Percentiles rank a stretch among this genome's conserved stretches.
phyloP scores from a whole-genome alignment of 2,329 filamentous ascomycete species.

The Nannizzia gypsea region DNA sequence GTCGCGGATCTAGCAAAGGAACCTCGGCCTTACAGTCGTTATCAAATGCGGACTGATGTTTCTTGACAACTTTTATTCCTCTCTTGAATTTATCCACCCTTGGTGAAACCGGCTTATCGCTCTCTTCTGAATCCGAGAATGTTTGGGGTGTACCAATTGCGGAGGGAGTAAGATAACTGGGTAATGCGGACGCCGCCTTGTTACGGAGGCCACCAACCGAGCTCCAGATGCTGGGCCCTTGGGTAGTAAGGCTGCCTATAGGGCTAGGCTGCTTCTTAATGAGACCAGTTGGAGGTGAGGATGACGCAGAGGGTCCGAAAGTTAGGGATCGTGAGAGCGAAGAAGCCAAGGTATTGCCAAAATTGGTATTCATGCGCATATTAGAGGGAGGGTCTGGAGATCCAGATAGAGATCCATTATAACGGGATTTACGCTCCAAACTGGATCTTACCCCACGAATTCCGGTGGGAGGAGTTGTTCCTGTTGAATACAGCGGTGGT shows the following conservation, averaged over 20 bases:
- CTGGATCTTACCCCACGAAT: slow-evolving; percentile 32
- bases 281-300: slow-evolving; percentile 27
- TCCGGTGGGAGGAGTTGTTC: slow-evolving; percentile 40
- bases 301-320: slow-evolving; percentile 33
- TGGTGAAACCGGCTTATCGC: slow-evolving; percentile 22
- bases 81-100: slow-evolving; percentile 17
- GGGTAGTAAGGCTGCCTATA: slow-evolving; percentile 25
- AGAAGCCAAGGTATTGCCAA: slow-evolving; percentile 33
- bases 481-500: slow-evolving; percentile 41
- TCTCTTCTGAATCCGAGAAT: slow-evolving; percentile 27
- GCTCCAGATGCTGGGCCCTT: slow-evolving; percentile 22
- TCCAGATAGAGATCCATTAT: slow-evolving; percentile 29
- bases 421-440: slow-evolving; percentile 31
- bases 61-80: slow-evolving; percentile 40
- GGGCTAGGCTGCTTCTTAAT: slow-evolving; percentile 29
- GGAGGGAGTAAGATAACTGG: slow-evolving; percentile 23
- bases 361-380: slow-evolving; percentile 29
- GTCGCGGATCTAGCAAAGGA: slow-evolving; percentile 40
- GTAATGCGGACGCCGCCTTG: slow-evolving; percentile 16
- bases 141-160: slow-evolving; percentile 22
- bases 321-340: slow-evolving; percentile 37
- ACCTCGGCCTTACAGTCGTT: slow-evolving; percentile 37
- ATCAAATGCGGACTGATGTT: slow-evolving; percentile 47
- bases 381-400: slow-evolving; percentile 33
- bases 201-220: slow-evolving; percentile 16